A percentile compares a stretch with the other conserved stretches of the same genome.
Evolutionary conservation across 78 protist species (phyloP).

Genomic region (Tieghemostelium lacteum): DNA sequence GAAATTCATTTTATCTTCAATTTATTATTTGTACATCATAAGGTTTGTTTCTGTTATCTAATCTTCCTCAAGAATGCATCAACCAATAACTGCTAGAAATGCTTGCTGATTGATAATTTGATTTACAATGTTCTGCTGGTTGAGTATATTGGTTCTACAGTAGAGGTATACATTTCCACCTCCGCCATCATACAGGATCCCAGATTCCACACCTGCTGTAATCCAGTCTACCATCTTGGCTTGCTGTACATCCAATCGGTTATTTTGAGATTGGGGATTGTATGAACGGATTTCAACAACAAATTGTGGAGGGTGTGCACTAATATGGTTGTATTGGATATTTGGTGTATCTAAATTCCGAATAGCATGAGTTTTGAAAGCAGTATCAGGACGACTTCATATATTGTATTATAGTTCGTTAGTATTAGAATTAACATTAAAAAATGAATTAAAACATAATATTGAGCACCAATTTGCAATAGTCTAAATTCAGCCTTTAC

Average conservation of each 20-base stretch:
- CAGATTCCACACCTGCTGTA: neutral
- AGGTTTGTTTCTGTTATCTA: too few species aligned
- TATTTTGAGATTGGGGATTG: neutral
- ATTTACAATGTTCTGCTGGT: too few species aligned
- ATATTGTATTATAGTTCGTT: neutral
- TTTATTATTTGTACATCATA: too few species aligned
- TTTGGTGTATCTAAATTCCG: neutral
- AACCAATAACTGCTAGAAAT: too few species aligned
- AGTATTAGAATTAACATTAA: too few species aligned
- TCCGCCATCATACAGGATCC: neutral
- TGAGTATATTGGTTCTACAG: neutral
- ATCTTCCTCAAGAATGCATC: too few species aligned
- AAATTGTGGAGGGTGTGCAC: neutral
- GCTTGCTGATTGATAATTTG: too few species aligned
- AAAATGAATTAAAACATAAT: neutral
- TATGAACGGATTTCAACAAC: neutral
- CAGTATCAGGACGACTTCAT: neutral
- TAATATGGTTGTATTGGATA: neutral
- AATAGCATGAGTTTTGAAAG: neutral
- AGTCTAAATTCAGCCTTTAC: neutral
- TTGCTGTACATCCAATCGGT: neutral
- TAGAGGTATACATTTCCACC: neutral
- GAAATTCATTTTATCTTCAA: too few species aligned
- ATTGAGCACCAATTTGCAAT: neutral
- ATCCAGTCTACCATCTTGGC: neutral